These are phyloP conservation scores for Mycena latifolia DNA, from an alignment of 768 basidiomycete genomes.

Conservation along the genomic window DNA sequence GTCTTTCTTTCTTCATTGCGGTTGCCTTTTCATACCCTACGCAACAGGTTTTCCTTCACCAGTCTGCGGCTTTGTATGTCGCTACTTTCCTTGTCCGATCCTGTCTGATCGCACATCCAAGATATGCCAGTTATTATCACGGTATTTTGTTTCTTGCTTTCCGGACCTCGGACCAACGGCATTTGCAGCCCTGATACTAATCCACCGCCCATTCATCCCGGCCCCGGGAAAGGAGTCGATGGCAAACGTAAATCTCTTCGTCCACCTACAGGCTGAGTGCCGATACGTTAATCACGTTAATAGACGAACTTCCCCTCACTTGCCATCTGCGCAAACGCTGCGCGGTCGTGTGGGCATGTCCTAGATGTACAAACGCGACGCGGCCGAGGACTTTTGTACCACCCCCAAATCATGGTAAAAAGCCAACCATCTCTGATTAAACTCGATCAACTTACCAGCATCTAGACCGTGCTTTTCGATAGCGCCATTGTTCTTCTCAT, in stretches of 20 bases:
- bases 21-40: background rate
- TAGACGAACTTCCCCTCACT: slow-evolving; percentile 45
- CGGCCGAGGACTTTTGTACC: slow-evolving; percentile 24
- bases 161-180: background rate
- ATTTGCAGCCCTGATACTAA: slow-evolving; percentile 20
- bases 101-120: background rate
- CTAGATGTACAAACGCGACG: slow-evolving; percentile 53
- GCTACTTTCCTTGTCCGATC: background rate
- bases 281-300: slow-evolving; percentile 46
- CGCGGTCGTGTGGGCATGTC: slow-evolving; percentile 56
- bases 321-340: slow-evolving; percentile 6
- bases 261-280: background rate
- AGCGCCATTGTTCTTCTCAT: slow-evolving; percentile 33
- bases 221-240: background rate
- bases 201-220: slow-evolving; percentile 30
- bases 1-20: background rate
- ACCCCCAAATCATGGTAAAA: background rate
- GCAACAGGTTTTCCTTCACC: slow-evolving; percentile 27
- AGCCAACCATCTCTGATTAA: no score
- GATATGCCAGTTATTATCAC: slow-evolving; percentile 32
- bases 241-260: background rate
- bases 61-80: slow-evolving; percentile 29
- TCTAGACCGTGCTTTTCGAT: slow-evolving; percentile 47
- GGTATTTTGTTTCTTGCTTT: slow-evolving; percentile 3
- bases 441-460: no score